A percentile compares a stretch with the other conserved stretches of the same genome.
Conservation (phyloP, 257 asterid genomes). For the Nicotiana otophora region DNA sequence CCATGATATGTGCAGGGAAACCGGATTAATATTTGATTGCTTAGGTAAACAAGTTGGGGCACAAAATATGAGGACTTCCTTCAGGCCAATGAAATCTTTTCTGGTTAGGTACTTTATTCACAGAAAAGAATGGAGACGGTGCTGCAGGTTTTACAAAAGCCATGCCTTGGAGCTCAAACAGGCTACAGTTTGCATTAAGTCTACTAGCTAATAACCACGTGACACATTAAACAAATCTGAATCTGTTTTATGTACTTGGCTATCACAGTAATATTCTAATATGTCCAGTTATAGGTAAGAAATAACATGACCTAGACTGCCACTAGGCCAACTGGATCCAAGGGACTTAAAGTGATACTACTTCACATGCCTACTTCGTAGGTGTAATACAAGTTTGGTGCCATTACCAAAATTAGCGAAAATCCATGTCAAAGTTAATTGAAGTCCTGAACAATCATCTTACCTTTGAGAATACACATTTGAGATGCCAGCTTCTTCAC, state of each 20-base stretch:
- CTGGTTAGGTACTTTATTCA: background rate
- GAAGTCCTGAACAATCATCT: constrained; percentile 1
- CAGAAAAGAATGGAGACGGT: background rate
- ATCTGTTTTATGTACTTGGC: background rate
- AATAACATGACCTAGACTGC: background rate
- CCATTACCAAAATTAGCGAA: background rate
- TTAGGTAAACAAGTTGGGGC: background rate
- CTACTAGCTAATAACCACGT: background rate
- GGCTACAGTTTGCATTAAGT: background rate
- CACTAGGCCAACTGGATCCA: background rate
- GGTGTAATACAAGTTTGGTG: background rate
- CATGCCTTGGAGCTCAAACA: background rate
- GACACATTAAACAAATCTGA: background rate
- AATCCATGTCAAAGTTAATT: background rate
- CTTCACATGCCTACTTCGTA: background rate
- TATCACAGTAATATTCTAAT: background rate
- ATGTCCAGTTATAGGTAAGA: background rate
- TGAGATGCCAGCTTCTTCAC: constrained; percentile 45
- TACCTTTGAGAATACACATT: constrained; percentile 71
- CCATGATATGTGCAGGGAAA: background rate
- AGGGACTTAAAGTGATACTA: background rate
- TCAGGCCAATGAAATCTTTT: background rate
- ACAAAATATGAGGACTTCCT: background rate
- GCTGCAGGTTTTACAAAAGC: background rate
- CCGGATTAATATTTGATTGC: background rate